phyloP scores from a whole-genome alignment of 2,329 filamentous ascomycete genomes.

The Claviceps sp. region DNA sequence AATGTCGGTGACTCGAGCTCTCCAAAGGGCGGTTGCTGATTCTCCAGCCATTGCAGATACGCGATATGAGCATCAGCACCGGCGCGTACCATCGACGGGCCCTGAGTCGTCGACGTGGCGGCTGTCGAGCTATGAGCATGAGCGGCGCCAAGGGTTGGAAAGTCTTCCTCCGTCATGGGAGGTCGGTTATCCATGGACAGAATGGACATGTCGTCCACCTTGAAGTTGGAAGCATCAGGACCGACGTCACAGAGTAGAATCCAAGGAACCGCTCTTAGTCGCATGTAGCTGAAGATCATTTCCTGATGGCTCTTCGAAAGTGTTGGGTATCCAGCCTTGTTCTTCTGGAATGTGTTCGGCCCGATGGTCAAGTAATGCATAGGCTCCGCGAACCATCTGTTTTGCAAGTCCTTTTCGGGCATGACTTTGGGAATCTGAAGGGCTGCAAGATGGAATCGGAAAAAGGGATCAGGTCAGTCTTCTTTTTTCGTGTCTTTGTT shows the following conservation, averaged over 20 bases:
- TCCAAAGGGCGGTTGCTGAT: slow-evolving; percentile 55
- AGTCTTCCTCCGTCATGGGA: slow-evolving; percentile 34
- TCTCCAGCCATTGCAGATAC: slow-evolving; percentile 76
- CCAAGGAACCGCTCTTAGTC: slow-evolving; percentile 49
- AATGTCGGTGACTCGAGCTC: slow-evolving; percentile 38
- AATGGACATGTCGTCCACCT: slow-evolving; percentile 11
- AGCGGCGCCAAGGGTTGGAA: slow-evolving; percentile 61
- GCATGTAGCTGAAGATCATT: slow-evolving; percentile 49
- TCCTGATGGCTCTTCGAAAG: slow-evolving; percentile 47
- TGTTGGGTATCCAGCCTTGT: slow-evolving; percentile 48
- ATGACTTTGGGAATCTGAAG: slow-evolving; percentile 44
- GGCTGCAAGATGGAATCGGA: slow-evolving; percentile 21
- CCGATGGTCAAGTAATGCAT: slow-evolving; percentile 47
- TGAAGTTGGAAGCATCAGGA: slow-evolving; percentile 26
- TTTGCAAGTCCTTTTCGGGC: slow-evolving; percentile 46
- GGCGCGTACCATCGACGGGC: slow-evolving; percentile 17
- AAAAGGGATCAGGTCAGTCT: not conserved
- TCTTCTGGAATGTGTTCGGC: slow-evolving; percentile 42
- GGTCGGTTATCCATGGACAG: slow-evolving; percentile 16
- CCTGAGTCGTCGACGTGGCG: not conserved
- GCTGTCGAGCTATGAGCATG: slow-evolving; percentile 36
- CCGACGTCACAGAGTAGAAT: slow-evolving; percentile 50
- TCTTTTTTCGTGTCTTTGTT: too few relatives aligned
- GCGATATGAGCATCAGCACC: slow-evolving; percentile 42
- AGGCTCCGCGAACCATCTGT: slow-evolving; percentile 57